These are phyloP conservation scores for Globisporangium mamillatum DNA, from an alignment of 352 stramenopile genomes.

Conservation along the genomic window DNA sequence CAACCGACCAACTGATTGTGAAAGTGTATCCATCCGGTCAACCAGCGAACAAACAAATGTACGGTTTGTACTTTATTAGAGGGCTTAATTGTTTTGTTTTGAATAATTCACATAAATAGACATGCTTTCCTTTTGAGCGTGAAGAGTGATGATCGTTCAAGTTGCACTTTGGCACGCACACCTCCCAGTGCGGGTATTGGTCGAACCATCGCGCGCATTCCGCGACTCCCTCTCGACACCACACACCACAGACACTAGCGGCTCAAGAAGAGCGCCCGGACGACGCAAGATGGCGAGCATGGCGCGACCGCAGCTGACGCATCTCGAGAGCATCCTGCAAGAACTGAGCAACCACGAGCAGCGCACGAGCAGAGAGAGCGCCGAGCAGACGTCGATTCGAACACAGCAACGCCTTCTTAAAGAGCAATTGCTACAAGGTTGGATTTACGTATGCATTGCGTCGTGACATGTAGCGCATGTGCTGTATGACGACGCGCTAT, in stretches of 20 bases:
- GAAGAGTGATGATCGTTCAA: slow-evolving; percentile 16
- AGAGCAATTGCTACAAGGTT: slow-evolving; percentile 54
- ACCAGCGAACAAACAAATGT: background rate
- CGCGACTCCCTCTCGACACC: slow-evolving; percentile 4
- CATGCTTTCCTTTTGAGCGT: background rate
- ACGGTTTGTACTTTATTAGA: background rate
- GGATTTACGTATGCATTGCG: background rate
- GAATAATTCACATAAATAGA: background rate
- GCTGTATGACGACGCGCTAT: background rate
- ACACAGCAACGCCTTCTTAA: slow-evolving; percentile 54
- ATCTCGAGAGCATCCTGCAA: slow-evolving; percentile 55
- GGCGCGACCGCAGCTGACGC: slow-evolving; percentile 28
- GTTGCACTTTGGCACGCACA: slow-evolving; percentile 7
- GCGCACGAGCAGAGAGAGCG: slow-evolving; percentile 36
- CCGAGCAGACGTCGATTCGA: slow-evolving; percentile 39
- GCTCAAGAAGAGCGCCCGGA: background rate
- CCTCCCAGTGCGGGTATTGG: background rate
- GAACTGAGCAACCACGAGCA: slow-evolving; percentile 52
- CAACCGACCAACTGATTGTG: background rate
- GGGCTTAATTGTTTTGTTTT: background rate
- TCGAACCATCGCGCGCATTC: background rate
- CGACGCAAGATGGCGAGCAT: slow-evolving; percentile 1
- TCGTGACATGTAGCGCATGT: no score
- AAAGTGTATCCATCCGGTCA: background rate
- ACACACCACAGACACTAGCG: background rate